A percentile compares a stretch with the other conserved stretches of the same genome.
Conservation (phyloP, 2,329 filamentous ascomycete genomes). For the Sporothrix globosa region DNA sequence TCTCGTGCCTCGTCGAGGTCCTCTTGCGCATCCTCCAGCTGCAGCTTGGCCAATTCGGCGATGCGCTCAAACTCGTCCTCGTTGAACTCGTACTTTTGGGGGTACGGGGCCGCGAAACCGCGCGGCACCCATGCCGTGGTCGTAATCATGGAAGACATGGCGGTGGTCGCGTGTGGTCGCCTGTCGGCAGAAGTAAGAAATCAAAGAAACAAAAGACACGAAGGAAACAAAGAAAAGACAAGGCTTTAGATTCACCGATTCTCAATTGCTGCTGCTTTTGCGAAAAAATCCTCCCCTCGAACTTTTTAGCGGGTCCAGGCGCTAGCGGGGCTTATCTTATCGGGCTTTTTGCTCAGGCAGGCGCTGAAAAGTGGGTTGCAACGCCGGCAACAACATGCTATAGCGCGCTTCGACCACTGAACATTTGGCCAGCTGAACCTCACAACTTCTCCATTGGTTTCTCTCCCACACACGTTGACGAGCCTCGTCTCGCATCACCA, state of each 20-base stretch:
- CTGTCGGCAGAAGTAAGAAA: neutral
- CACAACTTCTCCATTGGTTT: neutral
- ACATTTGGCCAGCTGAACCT: neutral
- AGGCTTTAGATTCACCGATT: neutral
- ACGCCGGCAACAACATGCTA: neutral
- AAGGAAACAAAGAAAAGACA: constrained; percentile 10
- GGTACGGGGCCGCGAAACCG: constrained; percentile 75
- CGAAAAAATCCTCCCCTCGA: constrained; percentile 38
- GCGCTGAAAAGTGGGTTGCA: constrained; percentile 3
- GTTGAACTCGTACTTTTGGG: constrained; percentile 73
- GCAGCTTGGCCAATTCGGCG: constrained; percentile 71
- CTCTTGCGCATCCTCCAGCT: constrained; percentile 89
- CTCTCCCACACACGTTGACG: neutral
- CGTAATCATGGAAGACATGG: constrained; percentile 62
- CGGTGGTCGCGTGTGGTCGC: neutral
- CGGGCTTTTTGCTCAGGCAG: constrained; percentile 19
- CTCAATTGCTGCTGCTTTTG: constrained; percentile 10
- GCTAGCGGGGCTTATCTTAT: constrained; percentile 46
- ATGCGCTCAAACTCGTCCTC: constrained; percentile 77
- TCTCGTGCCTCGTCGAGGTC: constrained; percentile 73
- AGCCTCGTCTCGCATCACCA: constrained; percentile 3
- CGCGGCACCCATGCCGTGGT: constrained; percentile 75
- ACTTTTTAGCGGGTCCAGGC: constrained; percentile 44
- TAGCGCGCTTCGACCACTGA: constrained; percentile 12
- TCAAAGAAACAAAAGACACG: neutral